Evolutionary conservation across 2,329 filamentous ascomycete species (phyloP), one percentile per base, ranked within the genome.

Genomic region (Hypoxylon sp.): DNA sequence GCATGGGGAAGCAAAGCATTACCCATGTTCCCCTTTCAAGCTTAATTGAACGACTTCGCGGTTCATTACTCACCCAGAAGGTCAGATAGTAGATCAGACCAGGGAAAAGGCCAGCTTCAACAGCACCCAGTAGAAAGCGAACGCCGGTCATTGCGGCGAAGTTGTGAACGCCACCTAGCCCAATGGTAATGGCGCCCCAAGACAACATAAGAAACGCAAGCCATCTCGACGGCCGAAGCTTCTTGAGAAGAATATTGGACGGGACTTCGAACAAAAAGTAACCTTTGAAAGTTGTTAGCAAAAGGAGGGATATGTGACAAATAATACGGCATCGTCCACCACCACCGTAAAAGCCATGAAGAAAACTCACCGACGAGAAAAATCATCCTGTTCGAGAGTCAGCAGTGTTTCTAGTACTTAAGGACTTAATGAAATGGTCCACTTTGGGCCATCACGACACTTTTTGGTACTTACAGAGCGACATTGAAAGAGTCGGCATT

Each of bases 41-140:
- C 8, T 32, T 46, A 37, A n/a, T 34, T 22, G 8, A 13, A 55
- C 17, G 17, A 24, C n/a, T 4, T 22, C n/a, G 26, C 3, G 17
- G 17, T 46, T 52, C 22, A 10, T 28, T 34, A 68, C 72, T 70
- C 52, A 74, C 72, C 73, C 91, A 93, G 64, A 92, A 87, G 0
- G 90, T 92, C 49, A 93, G 79, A 69, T 91, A 92, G 75, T 87
- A 69, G 73, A 84, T 85, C 68, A 91, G 77, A 0, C 89, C 88
- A 0, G 88, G 88, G 64, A 92, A 92, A 1, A 92, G 77, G 0
- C 90, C 90, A 3, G 89, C 90, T 77, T 93, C 91, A 43, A 90
- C 85, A 4, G 86, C 80, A 4, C 91, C 91, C 0, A 93, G 81
- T 7, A 93, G 74, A 24, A 93, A 82, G 5, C 91, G 86, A 64